Conservation (phyloP, 2,329 filamentous ascomycete genomes). For the Aspergillus alliaceus region DNA sequence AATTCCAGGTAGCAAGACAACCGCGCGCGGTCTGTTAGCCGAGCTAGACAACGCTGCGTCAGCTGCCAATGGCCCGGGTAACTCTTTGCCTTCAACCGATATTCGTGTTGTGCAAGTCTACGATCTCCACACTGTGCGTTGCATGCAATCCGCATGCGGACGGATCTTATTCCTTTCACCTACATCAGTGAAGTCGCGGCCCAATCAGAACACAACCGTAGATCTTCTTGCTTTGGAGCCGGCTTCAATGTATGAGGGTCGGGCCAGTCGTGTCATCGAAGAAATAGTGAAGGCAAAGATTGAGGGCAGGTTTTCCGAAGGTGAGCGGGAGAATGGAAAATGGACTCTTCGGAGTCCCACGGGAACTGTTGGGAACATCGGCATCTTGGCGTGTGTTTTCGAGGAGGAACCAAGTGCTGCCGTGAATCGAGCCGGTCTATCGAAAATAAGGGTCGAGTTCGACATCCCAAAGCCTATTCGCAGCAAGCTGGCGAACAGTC, state of each 20-base stretch:
- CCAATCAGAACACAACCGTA: constrained; percentile 22
- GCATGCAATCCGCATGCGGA: constrained; percentile 53
- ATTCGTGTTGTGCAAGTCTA: constrained; percentile 75
- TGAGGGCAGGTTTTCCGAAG: constrained; percentile 79
- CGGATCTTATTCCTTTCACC: constrained; percentile 39
- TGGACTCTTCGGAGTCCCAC: constrained; percentile 77
- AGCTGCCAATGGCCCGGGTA: constrained; percentile 38
- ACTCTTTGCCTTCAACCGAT: constrained; percentile 54
- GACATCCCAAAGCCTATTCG: constrained; percentile 32
- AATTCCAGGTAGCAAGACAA: constrained; percentile 59
- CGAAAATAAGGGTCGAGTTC: constrained; percentile 39
- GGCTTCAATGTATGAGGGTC: constrained; percentile 74
- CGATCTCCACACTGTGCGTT: constrained; percentile 66
- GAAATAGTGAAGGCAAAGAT: constrained; percentile 84
- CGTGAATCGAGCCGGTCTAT: constrained; percentile 52
- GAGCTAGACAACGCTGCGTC: constrained; percentile 80
- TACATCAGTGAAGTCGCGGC: constrained; percentile 20
- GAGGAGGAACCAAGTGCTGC: constrained; percentile 42
- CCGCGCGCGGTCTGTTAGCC: constrained; percentile 74
- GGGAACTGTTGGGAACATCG: constrained; percentile 57
- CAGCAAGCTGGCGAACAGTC: constrained; percentile 30
- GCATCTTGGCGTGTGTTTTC: constrained; percentile 49
- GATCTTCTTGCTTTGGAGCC: constrained; percentile 69
- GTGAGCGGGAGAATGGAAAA: constrained; percentile 75
- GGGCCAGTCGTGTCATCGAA: constrained; percentile 73